phyloP scores from a whole-genome alignment of 2,329 filamentous ascomycete genomes.

The Exophiala dermatitidis region DNA sequence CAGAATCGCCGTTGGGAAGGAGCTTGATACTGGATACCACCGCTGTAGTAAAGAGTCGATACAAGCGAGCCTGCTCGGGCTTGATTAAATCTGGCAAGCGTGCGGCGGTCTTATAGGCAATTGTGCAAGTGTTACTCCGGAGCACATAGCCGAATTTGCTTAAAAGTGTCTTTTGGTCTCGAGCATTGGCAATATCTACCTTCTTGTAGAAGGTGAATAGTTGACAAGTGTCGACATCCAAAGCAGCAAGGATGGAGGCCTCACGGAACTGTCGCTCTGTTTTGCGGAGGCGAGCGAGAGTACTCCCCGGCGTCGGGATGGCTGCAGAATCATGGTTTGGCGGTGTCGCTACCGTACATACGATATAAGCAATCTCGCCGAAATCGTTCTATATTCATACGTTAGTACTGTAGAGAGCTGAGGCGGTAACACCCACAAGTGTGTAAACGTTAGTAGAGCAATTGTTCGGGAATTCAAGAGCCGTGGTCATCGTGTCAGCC shows the following conservation, averaged over 20 bases:
- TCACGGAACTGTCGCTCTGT: conserved; percentile 26
- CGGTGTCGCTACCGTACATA: conserved; percentile 24
- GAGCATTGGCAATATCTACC: conserved; percentile 23
- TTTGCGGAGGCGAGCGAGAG: conserved; percentile 20
- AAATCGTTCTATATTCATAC: conserved; percentile 22
- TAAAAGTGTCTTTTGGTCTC: conserved; percentile 24
- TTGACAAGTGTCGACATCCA: conserved; percentile 22
- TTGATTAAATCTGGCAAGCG: conserved; percentile 25
- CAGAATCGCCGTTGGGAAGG: conserved; percentile 11
- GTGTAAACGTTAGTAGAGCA: conserved; percentile 24
- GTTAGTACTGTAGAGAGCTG: background rate
- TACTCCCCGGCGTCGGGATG: conserved; percentile 11
- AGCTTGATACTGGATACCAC: conserved; percentile 24
- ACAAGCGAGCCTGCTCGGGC: conserved; percentile 20
- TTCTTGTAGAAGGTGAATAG: conserved; percentile 28
- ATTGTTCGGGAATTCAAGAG: conserved; percentile 22
- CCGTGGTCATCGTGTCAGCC: conserved; percentile 23
- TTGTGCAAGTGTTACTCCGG: conserved; percentile 25
- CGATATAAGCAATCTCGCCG: conserved; percentile 27
- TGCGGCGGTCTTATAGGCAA: conserved; percentile 26
- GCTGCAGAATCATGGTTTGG: conserved; percentile 14
- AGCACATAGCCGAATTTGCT: conserved; percentile 25
- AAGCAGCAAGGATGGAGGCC: conserved; percentile 23
- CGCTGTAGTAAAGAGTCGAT: conserved; percentile 24
- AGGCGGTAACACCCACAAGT: conserved; percentile 14